phyloP scores from a whole-genome alignment of 305 asterid genomes.

The Fraxinus velutina region DNA sequence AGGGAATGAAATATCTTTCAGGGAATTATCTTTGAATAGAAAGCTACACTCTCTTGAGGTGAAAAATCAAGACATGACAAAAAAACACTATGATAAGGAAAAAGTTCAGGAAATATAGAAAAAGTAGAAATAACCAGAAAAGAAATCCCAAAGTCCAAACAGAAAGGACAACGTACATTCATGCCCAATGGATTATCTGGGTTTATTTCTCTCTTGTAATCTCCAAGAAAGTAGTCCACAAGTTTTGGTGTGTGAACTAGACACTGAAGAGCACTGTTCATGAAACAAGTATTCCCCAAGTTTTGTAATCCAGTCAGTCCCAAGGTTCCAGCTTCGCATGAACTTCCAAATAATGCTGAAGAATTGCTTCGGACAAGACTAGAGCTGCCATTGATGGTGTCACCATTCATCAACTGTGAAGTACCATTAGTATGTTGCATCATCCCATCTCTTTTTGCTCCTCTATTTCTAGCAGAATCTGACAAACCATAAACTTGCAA shows the following conservation, averaged over 20 bases:
- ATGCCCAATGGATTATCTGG: conserved; percentile 93
- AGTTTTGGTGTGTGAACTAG: conserved; percentile 91
- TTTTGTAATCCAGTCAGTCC: conserved; percentile 92
- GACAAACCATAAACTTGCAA: conserved; percentile 94
- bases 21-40: conserved; percentile 10
- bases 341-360: conserved; percentile 43
- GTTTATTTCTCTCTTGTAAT: conserved; percentile 77
- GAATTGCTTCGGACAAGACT: conserved; percentile 52
- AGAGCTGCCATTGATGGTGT: conserved; percentile 36
- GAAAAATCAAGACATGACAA: neutral
- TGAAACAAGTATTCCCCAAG: conserved; percentile 96
- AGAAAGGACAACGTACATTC: conserved; percentile 55
- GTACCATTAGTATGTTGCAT: conserved; percentile 47
- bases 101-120: neutral
- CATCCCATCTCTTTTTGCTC: conserved; percentile 50
- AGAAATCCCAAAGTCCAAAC: neutral
- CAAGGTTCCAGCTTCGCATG: conserved; percentile 76
- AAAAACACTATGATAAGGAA: conserved; percentile 12
- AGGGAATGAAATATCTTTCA: conserved; percentile 5
- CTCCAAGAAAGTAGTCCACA: conserved; percentile 95
- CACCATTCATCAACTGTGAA: conserved; percentile 53
- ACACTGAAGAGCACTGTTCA: conserved; percentile 96
- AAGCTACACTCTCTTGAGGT: neutral
- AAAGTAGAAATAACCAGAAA: conserved; percentile 10
- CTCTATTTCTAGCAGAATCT: conserved; percentile 64